These are phyloP conservation scores for Vairimorpha apis DNA, from an alignment of 371 early-diverging fungal genomes.

Conservation along the genomic window DNA sequence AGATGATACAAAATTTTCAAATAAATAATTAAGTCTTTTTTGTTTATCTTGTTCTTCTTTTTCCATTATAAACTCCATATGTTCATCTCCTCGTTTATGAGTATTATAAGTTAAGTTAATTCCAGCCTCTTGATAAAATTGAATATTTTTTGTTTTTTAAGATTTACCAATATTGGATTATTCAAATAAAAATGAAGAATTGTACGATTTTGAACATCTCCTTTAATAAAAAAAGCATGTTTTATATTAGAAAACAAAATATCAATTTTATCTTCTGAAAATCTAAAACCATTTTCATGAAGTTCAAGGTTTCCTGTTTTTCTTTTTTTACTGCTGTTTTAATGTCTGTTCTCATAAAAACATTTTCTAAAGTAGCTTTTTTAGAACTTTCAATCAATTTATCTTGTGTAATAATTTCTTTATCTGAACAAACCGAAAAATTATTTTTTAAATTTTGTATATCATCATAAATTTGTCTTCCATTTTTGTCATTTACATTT, in stretches of 20 bases:
- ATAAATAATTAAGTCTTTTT: slow-evolving; percentile 87
- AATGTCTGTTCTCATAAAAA: slow-evolving; percentile 80
- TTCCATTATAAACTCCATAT: slow-evolving; percentile 88
- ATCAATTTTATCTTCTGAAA: slow-evolving; percentile 64
- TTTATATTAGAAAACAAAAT: slow-evolving; percentile 91
- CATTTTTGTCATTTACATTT: slow-evolving; percentile 35
- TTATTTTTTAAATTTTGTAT: slow-evolving; percentile 60
- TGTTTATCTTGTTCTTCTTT: slow-evolving; percentile 83
- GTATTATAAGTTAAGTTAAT: slow-evolving; percentile 91
- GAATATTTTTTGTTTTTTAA: slow-evolving; percentile 87
- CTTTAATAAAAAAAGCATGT: slow-evolving; percentile 93
- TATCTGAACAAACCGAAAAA: slow-evolving; percentile 28
- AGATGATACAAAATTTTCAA: slow-evolving; percentile 79
- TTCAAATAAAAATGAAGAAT: slow-evolving; percentile 88
- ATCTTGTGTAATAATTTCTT: slow-evolving; percentile 52
- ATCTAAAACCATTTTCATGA: slow-evolving; percentile 64
- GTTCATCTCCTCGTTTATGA: slow-evolving; percentile 78
- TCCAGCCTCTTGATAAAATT: slow-evolving; percentile 92
- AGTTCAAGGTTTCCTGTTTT: slow-evolving; percentile 68
- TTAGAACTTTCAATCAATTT: slow-evolving; percentile 48
- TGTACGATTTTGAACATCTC: slow-evolving; percentile 84
- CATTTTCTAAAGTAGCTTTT: slow-evolving; percentile 66
- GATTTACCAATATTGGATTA: slow-evolving; percentile 87
- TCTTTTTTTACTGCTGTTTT: slow-evolving; percentile 71
- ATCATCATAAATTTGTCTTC: slow-evolving; percentile 21